Evolutionary conservation across 2,329 filamentous ascomycete genomes (phyloP), one percentile per base, ranked within the genome.

Genomic region (Annulohypoxylon truncatum): DNA sequence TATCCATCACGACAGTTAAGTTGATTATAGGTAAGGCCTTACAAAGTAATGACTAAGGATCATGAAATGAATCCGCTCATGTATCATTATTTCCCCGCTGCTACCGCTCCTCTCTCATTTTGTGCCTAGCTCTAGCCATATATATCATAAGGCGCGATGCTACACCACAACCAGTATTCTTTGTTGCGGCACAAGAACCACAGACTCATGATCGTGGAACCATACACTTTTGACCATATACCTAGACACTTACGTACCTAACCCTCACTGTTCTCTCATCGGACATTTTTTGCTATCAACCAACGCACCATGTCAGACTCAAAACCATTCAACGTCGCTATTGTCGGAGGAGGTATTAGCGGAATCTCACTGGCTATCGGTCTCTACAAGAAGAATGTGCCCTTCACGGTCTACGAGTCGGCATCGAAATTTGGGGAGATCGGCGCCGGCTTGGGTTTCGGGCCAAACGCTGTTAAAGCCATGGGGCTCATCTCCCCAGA

Each of bases 331-430:
- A 69, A 76, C 51, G 60, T 81, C 47, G 79, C 79, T 61, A 77
- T 81, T 31, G 71, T 81, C 20, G 84, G 73, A 72, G 81, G 71
- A 70, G 82, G 72, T 73, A 83, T 74, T 66, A 82, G 74, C 61
- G 80, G 79, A 9, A 66, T 80, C 0, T 77, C 75, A 4, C 73
- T 80, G 6, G 77, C 79, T 2, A 74, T 80, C 24, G 70, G 68
- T 13, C 74, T 81, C 4, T 67, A 72, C 12, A 61, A 69, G 51
- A 75, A 77, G 29, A 61, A 71, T 26, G 70, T 80, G n/a, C 65
- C 68, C 2, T 70, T 74, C 60, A 79, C 73, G 8, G 61, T 81
- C 18, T 81, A 80, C 69, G 79, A 81, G 61, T 74, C 77, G 13
- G 75, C 78, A 0, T 29, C 74, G 0, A 59, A 65, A 2, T 76